A percentile compares a stretch with the other conserved stretches of the same genome.
Conservation (phyloP, 345 rosid species). For the Rubroshorea leprosula region DNA sequence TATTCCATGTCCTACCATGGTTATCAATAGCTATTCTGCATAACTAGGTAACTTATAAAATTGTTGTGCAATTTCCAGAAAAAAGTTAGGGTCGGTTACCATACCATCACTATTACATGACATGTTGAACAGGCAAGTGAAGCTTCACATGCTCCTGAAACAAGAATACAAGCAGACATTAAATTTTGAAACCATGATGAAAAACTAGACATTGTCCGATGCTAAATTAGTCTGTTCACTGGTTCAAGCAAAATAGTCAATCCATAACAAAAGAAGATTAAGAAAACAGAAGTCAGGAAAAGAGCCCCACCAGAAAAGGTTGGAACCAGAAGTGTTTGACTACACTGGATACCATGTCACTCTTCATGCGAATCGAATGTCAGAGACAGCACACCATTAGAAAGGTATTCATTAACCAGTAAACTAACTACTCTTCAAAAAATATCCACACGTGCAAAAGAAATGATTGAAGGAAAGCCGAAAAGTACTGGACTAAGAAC, state of each 20-base stretch:
- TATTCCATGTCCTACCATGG: conserved; percentile 58
- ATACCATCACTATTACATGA: conserved; percentile 85
- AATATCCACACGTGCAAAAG: too few species aligned
- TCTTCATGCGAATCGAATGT: too few species aligned
- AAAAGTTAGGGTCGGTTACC: conserved; percentile 4
- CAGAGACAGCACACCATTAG: too few species aligned
- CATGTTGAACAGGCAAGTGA: conserved; percentile 98
- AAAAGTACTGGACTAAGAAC: too few species aligned
- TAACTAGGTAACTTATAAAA: not conserved
- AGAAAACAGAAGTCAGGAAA: not conserved
- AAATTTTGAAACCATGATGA: not conserved
- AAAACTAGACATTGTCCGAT: not conserved
- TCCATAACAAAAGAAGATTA: too few species aligned
- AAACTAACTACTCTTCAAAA: too few species aligned
- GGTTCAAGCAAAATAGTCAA: too few species aligned
- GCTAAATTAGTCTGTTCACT: not conserved
- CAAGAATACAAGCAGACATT: conserved; percentile 16
- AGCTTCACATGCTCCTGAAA: conserved; percentile 86
- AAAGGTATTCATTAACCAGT: too few species aligned
- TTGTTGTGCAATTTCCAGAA: not conserved
- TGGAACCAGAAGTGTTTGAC: too few species aligned
- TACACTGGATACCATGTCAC: too few species aligned
- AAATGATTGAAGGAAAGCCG: too few species aligned
- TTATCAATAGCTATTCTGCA: conserved; percentile 9
- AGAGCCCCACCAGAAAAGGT: not conserved